Evolutionary conservation across 208 protist species (phyloP).

Genomic region (Trypanosomatidae sp.): DNA sequence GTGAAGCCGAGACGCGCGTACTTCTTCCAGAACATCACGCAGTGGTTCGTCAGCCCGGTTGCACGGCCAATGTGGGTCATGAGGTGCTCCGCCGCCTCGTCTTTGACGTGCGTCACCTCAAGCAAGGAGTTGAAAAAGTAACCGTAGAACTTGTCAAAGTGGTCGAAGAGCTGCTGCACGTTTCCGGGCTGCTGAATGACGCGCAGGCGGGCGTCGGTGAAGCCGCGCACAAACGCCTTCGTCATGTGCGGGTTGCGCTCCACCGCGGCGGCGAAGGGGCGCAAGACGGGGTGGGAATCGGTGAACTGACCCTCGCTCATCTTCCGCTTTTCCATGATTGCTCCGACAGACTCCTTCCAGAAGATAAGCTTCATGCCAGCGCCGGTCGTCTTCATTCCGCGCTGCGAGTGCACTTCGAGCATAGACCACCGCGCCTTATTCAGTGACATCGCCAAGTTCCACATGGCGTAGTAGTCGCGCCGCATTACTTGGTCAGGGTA

Average conservation of each 20-base stretch:
- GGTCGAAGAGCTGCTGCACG: slow-evolving; percentile 89
- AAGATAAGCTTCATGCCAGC: slow-evolving; percentile 90
- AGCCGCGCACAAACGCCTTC: slow-evolving; percentile 87
- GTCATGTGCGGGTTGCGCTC: slow-evolving; percentile 78
- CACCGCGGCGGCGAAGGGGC: slow-evolving; percentile 72
- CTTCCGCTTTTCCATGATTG: slow-evolving; percentile 66
- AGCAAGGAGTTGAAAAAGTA: slow-evolving; percentile 91
- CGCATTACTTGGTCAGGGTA: slow-evolving; percentile 57
- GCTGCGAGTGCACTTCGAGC: slow-evolving; percentile 87
- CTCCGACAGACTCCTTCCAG: slow-evolving; percentile 75
- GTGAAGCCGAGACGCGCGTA: slow-evolving; percentile 88
- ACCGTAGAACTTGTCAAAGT: slow-evolving; percentile 92
- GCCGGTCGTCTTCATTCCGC: slow-evolving; percentile 86
- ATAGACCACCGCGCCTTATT: slow-evolving; percentile 91
- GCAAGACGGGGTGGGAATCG: slow-evolving; percentile 85
- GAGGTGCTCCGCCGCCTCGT: slow-evolving; percentile 82
- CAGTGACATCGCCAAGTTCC: slow-evolving; percentile 79
- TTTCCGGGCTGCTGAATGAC: slow-evolving; percentile 87
- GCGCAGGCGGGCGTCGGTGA: slow-evolving; percentile 79
- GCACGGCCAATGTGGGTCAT: slow-evolving; percentile 87
- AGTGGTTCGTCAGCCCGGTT: slow-evolving; percentile 80
- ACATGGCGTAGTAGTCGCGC: slow-evolving; percentile 88
- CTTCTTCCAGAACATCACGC: slow-evolving; percentile 93
- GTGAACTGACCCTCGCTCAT: slow-evolving; percentile 82
- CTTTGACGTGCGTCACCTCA: slow-evolving; percentile 75